Base-by-base conservation (phyloP, 202 grass and related monocot species). In the Zizania palustris region DNA sequence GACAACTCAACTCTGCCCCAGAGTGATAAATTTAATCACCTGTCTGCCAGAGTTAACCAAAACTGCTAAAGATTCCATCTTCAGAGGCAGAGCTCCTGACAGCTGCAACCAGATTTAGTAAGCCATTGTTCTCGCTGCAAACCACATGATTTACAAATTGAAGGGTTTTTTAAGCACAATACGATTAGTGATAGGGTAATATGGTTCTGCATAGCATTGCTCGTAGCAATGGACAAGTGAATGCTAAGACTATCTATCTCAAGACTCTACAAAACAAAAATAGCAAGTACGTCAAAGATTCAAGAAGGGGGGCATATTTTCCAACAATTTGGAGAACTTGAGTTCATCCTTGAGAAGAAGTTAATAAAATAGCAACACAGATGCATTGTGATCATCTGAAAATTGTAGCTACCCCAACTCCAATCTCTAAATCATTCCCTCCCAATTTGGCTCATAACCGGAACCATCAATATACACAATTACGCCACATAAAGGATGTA, bases 381-480 rank as follows among this genome's bases (percentile, higher is more conserved):
- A 73, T 34, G 79, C 35, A 15, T 12, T 68, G 37, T 19, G 71
- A 56, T 19, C 36, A 56, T 19, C 36, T 20, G 65, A 73, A 78
- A 60, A 19, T 5, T 73, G 61, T 11, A 75, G 21, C 75, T 63
- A 63, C 62, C 33, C 64, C 60, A 41, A 5, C 55, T 67, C 21
- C 72, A 81, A 73, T 72, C 72, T 81, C 81, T 77, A 85, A 72
- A 85, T 18, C 70, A 15, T 71, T 41, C 55, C 49, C 60, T 59
- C 39, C 51, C 79, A 49, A 42, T 21, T 20, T 6, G 83, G 61
- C 53, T 68, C 64, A 67, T 35, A 49, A 67, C 49, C 67, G 65
- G 50, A 80, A 20, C 71, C 65, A 66, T 35, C 50, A 67, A 72
- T 85, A 88, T 77, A 85, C 82, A 88, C 86, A 43, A 57, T 60